Evolutionary conservation across 371 early-diverging fungal genomes (phyloP).

Genomic region (Mucor lusitanicus): DNA sequence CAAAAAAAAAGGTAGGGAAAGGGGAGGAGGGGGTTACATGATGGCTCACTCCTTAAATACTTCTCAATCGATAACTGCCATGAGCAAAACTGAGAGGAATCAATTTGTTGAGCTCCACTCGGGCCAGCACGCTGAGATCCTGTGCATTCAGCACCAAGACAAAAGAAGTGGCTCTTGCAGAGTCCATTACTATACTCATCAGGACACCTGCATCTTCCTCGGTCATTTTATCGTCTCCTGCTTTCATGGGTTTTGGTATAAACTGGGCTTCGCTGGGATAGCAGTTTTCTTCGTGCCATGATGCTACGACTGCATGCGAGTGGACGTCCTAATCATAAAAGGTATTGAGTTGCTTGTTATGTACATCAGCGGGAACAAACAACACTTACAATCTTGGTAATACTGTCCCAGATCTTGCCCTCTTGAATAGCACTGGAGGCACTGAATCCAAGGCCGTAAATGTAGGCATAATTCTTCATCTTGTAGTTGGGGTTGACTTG

Average conservation of each 20-base stretch:
- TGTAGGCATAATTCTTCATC: conserved; percentile 56
- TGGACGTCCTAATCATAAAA: conserved; percentile 26
- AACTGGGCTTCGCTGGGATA: conserved; percentile 79
- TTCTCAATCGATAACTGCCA: conserved; percentile 33
- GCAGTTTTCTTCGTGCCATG: conserved; percentile 63
- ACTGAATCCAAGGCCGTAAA: conserved; percentile 69
- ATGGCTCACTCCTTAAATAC: background rate
- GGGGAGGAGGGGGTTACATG: background rate
- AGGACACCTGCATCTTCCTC: conserved; percentile 79
- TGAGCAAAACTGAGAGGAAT: conserved; percentile 70
- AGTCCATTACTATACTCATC: conserved; percentile 73
- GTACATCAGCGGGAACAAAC: too few species aligned
- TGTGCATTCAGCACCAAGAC: conserved; percentile 72
- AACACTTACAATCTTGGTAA: conserved; percentile 64
- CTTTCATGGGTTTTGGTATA: conserved; percentile 51
- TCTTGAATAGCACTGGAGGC: conserved; percentile 29
- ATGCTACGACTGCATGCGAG: conserved; percentile 30
- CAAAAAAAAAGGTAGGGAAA: background rate
- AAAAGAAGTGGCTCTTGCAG: conserved; percentile 64
- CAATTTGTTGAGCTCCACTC: conserved; percentile 61
- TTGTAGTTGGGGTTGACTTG: conserved; percentile 65
- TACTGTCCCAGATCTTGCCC: conserved; percentile 67
- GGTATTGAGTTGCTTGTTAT: too few species aligned
- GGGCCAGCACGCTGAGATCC: conserved; percentile 62
- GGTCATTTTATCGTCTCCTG: conserved; percentile 22